These are phyloP conservation scores for Elsinoe fawcettii DNA, from an alignment of 2,329 filamentous ascomycete species.

Conservation along the genomic window DNA sequence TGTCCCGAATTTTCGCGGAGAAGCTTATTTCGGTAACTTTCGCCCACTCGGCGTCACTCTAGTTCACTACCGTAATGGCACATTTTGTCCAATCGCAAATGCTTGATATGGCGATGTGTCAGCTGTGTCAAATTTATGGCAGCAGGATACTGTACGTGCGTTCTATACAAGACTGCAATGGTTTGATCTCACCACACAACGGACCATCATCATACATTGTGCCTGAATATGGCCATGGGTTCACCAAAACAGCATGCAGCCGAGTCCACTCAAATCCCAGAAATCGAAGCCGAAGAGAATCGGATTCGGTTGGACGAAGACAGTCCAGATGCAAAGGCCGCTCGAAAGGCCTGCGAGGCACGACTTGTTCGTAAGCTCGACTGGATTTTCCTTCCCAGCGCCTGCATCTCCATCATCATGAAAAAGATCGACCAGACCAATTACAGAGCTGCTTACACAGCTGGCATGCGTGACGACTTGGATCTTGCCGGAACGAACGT, in stretches of 20 bases:
- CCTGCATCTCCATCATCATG: background rate
- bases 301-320: background rate
- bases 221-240: background rate
- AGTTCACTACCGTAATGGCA: background rate
- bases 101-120: background rate
- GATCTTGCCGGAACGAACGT: constrained; percentile 22
- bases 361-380: background rate
- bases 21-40: no score
- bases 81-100: background rate
- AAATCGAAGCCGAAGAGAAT: background rate
- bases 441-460: constrained; percentile 23
- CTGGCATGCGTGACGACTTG: constrained; percentile 26
- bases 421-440: constrained; percentile 25
- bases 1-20: no score
- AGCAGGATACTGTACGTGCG: no score
- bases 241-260: background rate
- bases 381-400: background rate
- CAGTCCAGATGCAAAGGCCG: background rate
- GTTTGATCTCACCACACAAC: no score
- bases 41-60: no score
- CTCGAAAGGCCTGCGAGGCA: background rate
- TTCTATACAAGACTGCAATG: no score
- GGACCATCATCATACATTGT: no score
- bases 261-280: background rate
- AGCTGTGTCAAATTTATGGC: background rate